A percentile compares a stretch with the other conserved stretches of the same genome.
phyloP scores from a whole-genome alignment of 225 moss, liverwort and hornwort species.

The Polytrichum formosum region DNA sequence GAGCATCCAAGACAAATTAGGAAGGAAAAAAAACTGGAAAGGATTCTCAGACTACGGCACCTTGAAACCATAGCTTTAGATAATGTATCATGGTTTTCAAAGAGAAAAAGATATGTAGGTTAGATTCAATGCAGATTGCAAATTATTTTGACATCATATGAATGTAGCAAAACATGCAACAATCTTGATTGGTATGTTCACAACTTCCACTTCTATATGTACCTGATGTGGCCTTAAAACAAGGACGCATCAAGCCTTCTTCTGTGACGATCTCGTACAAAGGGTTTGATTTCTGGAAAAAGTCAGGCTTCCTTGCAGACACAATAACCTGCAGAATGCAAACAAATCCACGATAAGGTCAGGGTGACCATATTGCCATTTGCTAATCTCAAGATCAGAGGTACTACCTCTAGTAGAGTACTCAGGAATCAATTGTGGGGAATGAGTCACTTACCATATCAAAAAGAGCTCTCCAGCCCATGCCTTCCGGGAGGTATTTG shows the following conservation, averaged over 20 bases:
- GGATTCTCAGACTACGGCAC: no score
- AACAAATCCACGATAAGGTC: slow-evolving; percentile 1
- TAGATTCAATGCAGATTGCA: no score
- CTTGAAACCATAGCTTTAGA: no score
- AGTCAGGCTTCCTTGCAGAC: slow-evolving; percentile 87
- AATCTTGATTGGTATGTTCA: no score
- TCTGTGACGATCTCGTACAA: slow-evolving; percentile 85
- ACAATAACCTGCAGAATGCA: slow-evolving; percentile 68
- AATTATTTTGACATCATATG: no score
- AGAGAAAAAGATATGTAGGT: no score
- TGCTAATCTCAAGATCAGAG: no score
- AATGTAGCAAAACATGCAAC: no score
- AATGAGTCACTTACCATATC: slow-evolving; percentile 61
- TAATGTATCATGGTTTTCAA: no score
- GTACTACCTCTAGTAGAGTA: no score
- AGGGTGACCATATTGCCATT: background rate
- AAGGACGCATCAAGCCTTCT: slow-evolving; percentile 91
- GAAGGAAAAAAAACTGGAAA: no score
- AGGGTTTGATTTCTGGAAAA: slow-evolving; percentile 83
- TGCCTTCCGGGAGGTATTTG: slow-evolving; percentile 74
- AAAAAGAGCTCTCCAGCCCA: slow-evolving; percentile 83
- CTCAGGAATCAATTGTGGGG: no score
- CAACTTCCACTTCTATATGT: background rate
- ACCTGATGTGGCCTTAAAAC: slow-evolving; percentile 87
- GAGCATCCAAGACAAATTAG: slow-evolving; percentile 7